Evolutionary conservation across 2,329 filamentous ascomycete genomes (phyloP).

Genomic region (Aspergillus brasiliensis): DNA sequence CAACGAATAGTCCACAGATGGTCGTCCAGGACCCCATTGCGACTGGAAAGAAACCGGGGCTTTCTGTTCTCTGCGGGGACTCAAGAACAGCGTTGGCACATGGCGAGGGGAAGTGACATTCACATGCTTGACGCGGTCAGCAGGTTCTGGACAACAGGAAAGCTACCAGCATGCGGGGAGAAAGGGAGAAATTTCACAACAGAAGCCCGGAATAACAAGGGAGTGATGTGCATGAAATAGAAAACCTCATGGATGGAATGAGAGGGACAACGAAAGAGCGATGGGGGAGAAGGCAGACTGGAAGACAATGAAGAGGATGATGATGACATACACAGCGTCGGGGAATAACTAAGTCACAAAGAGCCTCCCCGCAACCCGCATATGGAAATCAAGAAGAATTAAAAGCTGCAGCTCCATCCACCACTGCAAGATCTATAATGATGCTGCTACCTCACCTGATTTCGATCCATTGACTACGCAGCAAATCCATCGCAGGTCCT

Average conservation of each 20-base stretch:
- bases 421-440: too few species aligned
- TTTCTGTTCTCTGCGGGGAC: not conserved
- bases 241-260: not conserved
- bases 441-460: too few species aligned
- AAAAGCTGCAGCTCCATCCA: too few species aligned
- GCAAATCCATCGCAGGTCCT: too few species aligned
- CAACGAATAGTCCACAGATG: conserved; percentile 31
- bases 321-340: not conserved
- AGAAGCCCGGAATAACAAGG: not conserved
- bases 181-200: not conserved
- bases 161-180: not conserved
- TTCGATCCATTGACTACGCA: too few species aligned
- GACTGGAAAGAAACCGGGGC: not conserved
- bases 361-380: not conserved
- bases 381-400: too few species aligned
- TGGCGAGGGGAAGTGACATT: conserved; percentile 9
- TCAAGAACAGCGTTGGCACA: conserved; percentile 4
- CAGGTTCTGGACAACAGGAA: not conserved
- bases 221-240: not conserved
- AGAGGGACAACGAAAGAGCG: not conserved
- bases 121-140: conserved; percentile 20
- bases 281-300: not conserved
- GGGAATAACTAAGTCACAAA: not conserved
- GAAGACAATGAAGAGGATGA: not conserved
- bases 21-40: conserved; percentile 28